These are phyloP conservation scores for Rusavskia elegans DNA, from an alignment of 495 filamentous ascomycete species.

Conservation along the genomic window DNA sequence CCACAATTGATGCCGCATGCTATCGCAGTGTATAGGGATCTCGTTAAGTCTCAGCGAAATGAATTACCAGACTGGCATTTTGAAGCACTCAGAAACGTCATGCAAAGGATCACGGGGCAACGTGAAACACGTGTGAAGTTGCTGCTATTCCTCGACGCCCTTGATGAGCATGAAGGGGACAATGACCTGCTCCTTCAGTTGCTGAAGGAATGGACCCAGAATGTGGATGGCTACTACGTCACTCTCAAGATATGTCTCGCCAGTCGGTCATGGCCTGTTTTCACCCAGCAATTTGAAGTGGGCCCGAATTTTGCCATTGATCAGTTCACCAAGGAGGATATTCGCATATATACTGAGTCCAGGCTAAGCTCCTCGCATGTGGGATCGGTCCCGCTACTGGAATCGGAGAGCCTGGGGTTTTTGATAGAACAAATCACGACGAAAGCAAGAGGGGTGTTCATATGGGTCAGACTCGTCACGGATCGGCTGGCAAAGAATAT, in stretches of 20 bases:
- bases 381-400: neutral
- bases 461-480: slow-evolving; percentile 18
- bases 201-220: neutral
- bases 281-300: slow-evolving; percentile 3
- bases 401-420: neutral
- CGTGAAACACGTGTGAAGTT: slow-evolving; percentile 1
- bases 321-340: slow-evolving; percentile 10
- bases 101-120: slow-evolving; percentile 3
- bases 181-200: slow-evolving; percentile 6
- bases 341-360: slow-evolving; percentile 7
- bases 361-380: slow-evolving; percentile 1
- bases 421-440: slow-evolving; percentile 4
- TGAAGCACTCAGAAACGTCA: neutral
- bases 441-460: slow-evolving; percentile 16
- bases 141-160: slow-evolving; percentile 13
- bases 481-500: slow-evolving; percentile 9
- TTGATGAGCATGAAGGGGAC: slow-evolving; percentile 14
- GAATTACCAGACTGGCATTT: slow-evolving; percentile 4
- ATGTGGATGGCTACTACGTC: slow-evolving; percentile 1
- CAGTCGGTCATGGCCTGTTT: slow-evolving; percentile 12
- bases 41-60: slow-evolving; percentile 2
- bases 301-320: slow-evolving; percentile 14
- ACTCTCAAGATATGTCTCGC: slow-evolving; percentile 12
- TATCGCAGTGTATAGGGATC: neutral
- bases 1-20: slow-evolving; percentile 1